Evolutionary conservation across 495 filamentous ascomycete genomes (phyloP).

Genomic region (Peziza echinospora): DNA sequence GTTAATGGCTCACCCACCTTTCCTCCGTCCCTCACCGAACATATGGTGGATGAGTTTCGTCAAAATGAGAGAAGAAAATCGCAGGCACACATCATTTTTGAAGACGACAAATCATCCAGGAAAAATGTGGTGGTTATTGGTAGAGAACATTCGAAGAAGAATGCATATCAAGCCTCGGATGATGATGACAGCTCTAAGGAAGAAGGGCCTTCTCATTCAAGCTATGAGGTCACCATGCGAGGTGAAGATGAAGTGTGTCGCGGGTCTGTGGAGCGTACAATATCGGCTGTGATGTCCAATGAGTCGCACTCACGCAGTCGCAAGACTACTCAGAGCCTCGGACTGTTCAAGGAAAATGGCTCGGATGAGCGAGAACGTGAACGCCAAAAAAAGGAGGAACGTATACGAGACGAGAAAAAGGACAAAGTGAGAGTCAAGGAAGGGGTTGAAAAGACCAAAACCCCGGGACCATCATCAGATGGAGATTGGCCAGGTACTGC

Average conservation of each 20-base stretch:
- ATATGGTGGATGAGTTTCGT: background rate
- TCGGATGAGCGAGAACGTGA: slow-evolving; percentile 30
- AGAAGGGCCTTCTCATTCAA: background rate
- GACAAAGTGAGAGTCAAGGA: slow-evolving; percentile 20
- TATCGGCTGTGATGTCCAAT: background rate
- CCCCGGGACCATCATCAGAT: slow-evolving; percentile 7
- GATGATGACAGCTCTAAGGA: too few relatives aligned
- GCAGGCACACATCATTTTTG: too few relatives aligned
- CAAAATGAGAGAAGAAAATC: too few relatives aligned
- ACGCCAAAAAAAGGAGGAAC: slow-evolving; percentile 19
- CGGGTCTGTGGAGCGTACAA: background rate
- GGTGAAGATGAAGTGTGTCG: background rate
- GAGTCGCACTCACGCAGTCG: slow-evolving; percentile 35
- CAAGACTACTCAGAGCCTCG: slow-evolving; percentile 79
- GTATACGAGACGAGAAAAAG: slow-evolving; percentile 3
- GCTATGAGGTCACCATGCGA: background rate
- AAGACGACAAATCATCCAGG: too few relatives aligned
- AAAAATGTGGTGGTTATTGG: too few relatives aligned
- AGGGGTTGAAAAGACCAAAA: slow-evolving; percentile 11
- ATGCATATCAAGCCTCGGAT: too few relatives aligned
- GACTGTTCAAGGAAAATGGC: slow-evolving; percentile 80
- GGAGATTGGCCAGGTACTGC: slow-evolving; percentile 7
- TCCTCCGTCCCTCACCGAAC: background rate
- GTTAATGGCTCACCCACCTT: background rate
- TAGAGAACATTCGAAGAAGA: too few relatives aligned